Conservation (phyloP, 2,329 filamentous ascomycete species). For the Arthroderma sp. region DNA sequence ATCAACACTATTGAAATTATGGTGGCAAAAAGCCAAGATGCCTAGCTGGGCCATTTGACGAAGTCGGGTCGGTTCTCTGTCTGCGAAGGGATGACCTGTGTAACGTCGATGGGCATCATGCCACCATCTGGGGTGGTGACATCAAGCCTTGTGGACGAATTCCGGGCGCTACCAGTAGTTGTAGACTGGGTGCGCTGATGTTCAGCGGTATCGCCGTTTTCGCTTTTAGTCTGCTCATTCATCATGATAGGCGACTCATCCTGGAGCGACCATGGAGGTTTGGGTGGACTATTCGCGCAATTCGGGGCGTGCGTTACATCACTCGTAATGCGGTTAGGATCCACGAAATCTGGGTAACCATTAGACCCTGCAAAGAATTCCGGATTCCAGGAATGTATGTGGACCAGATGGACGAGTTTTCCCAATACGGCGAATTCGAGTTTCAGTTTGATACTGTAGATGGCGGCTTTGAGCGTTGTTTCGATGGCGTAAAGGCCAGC, state of each 20-base stretch:
- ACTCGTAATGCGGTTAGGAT: conserved; percentile 29
- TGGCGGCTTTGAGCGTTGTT: conserved; percentile 33
- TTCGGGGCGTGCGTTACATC: conserved; percentile 27
- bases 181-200: not conserved
- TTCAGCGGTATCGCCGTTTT: conserved; percentile 1
- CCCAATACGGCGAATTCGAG: conserved; percentile 38
- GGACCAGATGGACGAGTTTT: conserved; percentile 31
- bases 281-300: conserved; percentile 3
- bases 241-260: not conserved
- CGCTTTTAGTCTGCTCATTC: not conserved
- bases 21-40: not conserved
- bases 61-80: not conserved
- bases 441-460: conserved; percentile 38
- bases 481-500: conserved; percentile 34
- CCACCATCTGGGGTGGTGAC: conserved; percentile 1
- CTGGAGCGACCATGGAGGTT: conserved; percentile 8
- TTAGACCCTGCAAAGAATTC: conserved; percentile 21
- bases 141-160: not conserved
- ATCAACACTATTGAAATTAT: not conserved
- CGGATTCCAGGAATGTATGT: conserved; percentile 25
- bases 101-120: conserved; percentile 2
- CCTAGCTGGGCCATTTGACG: not conserved
- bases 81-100: conserved; percentile 5
- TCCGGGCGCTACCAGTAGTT: not conserved
- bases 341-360: conserved; percentile 32